Conservation (phyloP, 1,284 basidiomycete species). For the Crepidotus sp. region DNA sequence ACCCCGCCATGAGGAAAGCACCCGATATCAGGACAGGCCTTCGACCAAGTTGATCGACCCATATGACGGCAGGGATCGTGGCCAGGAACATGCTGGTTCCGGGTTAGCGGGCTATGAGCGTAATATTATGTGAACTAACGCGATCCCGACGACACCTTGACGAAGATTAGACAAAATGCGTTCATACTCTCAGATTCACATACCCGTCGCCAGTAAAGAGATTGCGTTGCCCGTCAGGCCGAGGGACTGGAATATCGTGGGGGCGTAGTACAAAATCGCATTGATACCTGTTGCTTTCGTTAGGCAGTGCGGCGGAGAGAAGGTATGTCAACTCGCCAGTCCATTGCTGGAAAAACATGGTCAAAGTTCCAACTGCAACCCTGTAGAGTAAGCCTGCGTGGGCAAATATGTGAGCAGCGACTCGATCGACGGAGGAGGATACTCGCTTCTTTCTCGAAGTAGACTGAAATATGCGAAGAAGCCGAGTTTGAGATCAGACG, state of each 20-base stretch:
- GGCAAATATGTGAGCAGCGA: neutral
- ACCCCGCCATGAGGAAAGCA: slow-evolving; percentile 61
- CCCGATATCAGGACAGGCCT: slow-evolving; percentile 63
- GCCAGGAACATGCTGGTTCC: slow-evolving; percentile 59
- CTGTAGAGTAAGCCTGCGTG: slow-evolving; percentile 45
- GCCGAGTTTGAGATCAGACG: slow-evolving; percentile 55
- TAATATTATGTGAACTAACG: slow-evolving; percentile 31
- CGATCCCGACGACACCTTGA: slow-evolving; percentile 64
- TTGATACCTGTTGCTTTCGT: slow-evolving; percentile 37
- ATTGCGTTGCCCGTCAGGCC: slow-evolving; percentile 52
- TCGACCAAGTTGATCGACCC: slow-evolving; percentile 62
- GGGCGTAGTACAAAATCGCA: slow-evolving; percentile 64
- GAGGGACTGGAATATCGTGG: slow-evolving; percentile 52
- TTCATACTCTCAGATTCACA: neutral
- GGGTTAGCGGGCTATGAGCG: slow-evolving; percentile 3
- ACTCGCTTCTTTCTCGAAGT: slow-evolving; percentile 38
- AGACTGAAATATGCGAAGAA: slow-evolving; percentile 50
- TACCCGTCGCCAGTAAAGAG: slow-evolving; percentile 61
- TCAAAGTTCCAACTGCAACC: slow-evolving; percentile 45
- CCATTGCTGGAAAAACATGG: slow-evolving; percentile 70
- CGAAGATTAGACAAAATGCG: neutral
- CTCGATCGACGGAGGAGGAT: neutral
- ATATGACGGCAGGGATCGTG: slow-evolving; percentile 65
- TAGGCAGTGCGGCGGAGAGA: slow-evolving; percentile 20
- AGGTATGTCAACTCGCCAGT: slow-evolving; percentile 37